phyloP scores from a whole-genome alignment of 148 eudicot genomes.

The Amaranthus cruentus region DNA sequence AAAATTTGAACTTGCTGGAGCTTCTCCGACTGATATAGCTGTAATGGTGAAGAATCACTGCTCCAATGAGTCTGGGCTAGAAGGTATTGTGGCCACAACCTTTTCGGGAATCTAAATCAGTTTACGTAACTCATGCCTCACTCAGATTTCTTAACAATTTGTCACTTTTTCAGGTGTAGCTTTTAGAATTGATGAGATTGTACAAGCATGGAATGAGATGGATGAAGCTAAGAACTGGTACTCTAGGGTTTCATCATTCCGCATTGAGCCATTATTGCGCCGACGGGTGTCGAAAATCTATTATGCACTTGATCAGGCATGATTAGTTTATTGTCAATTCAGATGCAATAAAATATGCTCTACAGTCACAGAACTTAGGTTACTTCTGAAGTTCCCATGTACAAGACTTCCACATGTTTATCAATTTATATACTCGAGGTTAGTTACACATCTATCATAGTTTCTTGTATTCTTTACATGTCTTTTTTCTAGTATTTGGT shows the following conservation, averaged over 20 bases:
- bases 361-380: neutral
- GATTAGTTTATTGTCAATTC: conserved; percentile 20
- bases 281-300: conserved; percentile 76
- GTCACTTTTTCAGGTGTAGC: conserved; percentile 56
- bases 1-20: conserved; percentile 86
- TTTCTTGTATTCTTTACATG: neutral
- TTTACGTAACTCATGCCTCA: neutral
- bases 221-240: conserved; percentile 85
- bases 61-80: conserved; percentile 63
- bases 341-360: conserved; percentile 8
- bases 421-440: conserved; percentile 18
- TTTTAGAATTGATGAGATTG: conserved; percentile 92
- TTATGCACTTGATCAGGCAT: conserved; percentile 65
- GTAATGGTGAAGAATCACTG: conserved; percentile 95
- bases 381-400: conserved; percentile 4
- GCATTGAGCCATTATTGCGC: conserved; percentile 77
- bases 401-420: conserved; percentile 9
- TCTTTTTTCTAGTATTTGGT: neutral
- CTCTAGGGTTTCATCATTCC: conserved; percentile 58
- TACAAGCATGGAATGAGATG: conserved; percentile 99
- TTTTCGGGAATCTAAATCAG: neutral
- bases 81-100: conserved; percentile 41
- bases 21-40: conserved; percentile 85
- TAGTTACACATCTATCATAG: neutral
- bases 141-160: conserved; percentile 6